Evolutionary conservation across 805 yeast genomes (phyloP), one percentile per base, ranked within the genome.

Genomic region (Starmerella powellii): DNA sequence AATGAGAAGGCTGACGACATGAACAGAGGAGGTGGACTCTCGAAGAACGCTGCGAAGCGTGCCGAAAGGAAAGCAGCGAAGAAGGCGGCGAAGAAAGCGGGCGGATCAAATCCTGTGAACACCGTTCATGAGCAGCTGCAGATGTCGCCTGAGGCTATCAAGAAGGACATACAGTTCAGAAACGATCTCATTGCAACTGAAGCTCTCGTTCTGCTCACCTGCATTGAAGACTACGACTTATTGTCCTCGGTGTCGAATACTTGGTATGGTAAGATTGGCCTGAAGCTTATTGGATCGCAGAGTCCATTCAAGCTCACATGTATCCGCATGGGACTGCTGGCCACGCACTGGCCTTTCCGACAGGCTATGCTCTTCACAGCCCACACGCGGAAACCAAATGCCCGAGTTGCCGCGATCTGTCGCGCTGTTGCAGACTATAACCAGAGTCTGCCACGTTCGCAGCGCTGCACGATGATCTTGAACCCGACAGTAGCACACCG

Each of bases 291-390:
- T 26, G 71, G 70, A 8, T 48, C 53, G 26, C 37, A 55, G 6
- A 61, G 68, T 1, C 50, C 42, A 3, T 51, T 52, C 42, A 59
- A 61, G 48, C 48, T 63, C 10, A 46, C 64, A 13, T 58, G 63
- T 30, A 58, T 66, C n/a, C 57, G 65, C 16, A 51, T 66, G 55
- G 70, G 70, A 1, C 54, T 66, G 17, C 42, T 66, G 21, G 70
- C 65, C 1, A 65, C 66, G 38, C 71, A 66, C 49, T 66, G 70
- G 71, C 71, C 71, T 11, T 66, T 66, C 50, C 54, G 66, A 8
- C 61, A 66, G 44, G 51, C 67, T 6, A 61, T 63, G 21, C 62
- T 65, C 45, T 67, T 60, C 46, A 60, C 65, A 17, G 50, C 65
- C n/a, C 57, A 62, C 12, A 59, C 68, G 4, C 59, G 54, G 41